Evolutionary conservation across 805 yeast genomes (phyloP), one percentile per base, ranked within the genome.

Genomic region (Pichia kluyveri): DNA sequence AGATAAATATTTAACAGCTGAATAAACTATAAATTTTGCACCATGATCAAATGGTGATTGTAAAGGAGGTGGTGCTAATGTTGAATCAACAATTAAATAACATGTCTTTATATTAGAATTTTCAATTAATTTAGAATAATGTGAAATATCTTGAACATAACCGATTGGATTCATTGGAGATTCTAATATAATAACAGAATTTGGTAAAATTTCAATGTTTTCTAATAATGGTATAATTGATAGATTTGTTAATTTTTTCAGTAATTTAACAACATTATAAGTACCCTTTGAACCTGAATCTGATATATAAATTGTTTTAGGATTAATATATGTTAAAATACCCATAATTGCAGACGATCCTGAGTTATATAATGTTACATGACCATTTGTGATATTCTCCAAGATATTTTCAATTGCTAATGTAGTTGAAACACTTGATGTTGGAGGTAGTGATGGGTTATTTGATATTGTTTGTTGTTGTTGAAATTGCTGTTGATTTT

Each of bases 91-190:
- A 26, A 74, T 50, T 19, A 77, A 56, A 11, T 47, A 40, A 32
- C 62, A 58, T 2, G 78, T 4, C 2, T 40, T 18, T 11, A 31
- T 14, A 7, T 73, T 71, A 46, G 61, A 63, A 2, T 57, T 57
- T 52, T 75, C 79, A 0, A 79, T 76, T 40, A 62, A 51, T 6
- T 65, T 59, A 0, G 80, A 73, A 56, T 64, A 75, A 42, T 65
- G 58, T 10, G 65, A 56, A 37, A 77, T 70, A 54, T 75, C 74
- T 34, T 64, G 59, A 43, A 68, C 64, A 34, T 62, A 64, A 1
- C 80, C 79, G 48, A 68, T 68, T 6, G 82, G 81, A 59, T 77
- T 77, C 59, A 76, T 72, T 10, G 81, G 81, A 4, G 80, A 70
- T 59, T 77, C 81, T 36, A 77, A 59, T 40, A 75, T 69, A 41